Evolutionary conservation across 768 basidiomycete species (phyloP).

Genomic region (Termitomyces bulborhizus): DNA sequence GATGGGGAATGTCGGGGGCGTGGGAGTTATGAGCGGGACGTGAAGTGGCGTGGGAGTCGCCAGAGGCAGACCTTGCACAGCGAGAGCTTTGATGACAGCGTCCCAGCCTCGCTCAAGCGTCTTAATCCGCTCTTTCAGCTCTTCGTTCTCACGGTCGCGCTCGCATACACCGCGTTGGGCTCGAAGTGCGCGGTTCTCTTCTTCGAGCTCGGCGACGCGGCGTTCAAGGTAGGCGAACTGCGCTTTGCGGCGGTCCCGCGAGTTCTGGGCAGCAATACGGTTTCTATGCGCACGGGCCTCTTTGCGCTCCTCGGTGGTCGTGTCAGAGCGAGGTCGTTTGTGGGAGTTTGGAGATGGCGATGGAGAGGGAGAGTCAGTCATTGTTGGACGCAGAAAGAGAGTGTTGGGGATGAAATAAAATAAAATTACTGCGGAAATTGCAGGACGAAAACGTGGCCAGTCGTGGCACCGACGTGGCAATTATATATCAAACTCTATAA

Average conservation of each 20-base stretch:
- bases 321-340: conserved; percentile 64
- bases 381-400: too few relatives aligned
- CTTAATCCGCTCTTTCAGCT: conserved; percentile 69
- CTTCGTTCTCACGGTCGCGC: conserved; percentile 60
- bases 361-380: conserved; percentile 18
- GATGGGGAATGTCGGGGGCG: conserved; percentile 17
- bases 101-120: conserved; percentile 81
- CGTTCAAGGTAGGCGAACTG: conserved; percentile 68
- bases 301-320: conserved; percentile 70
- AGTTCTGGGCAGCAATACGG: conserved; percentile 90
- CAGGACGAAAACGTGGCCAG: conserved; percentile 26
- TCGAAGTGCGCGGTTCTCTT: conserved; percentile 74
- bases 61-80: conserved; percentile 59
- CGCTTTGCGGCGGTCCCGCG: conserved; percentile 83
- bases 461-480: background rate
- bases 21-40: too few relatives aligned
- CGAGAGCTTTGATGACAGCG: conserved; percentile 69
- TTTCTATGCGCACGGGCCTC: conserved; percentile 89
- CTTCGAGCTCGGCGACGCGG: conserved; percentile 68
- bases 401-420: too few relatives aligned
- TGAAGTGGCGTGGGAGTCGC: conserved; percentile 11
- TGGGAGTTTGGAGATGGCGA: conserved; percentile 43
- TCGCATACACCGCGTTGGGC: conserved; percentile 41
- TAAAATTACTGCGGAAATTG: conserved; percentile 22
- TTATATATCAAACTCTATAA: background rate